phyloP scores from a whole-genome alignment of 345 rosid species.

The Brassica nigra region DNA sequence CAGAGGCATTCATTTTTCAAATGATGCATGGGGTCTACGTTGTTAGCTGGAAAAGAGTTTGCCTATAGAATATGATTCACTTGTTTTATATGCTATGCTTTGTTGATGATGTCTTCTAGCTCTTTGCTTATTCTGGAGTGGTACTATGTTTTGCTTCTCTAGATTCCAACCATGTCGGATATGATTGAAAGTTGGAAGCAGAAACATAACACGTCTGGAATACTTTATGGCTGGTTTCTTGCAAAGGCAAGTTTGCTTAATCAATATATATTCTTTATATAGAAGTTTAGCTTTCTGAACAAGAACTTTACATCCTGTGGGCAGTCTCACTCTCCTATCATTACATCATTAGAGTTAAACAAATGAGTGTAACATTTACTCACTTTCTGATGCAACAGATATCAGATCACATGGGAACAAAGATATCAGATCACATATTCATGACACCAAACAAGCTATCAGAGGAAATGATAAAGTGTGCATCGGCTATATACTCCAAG shows the following conservation, averaged over 20 bases:
- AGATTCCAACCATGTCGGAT: conserved; percentile 90
- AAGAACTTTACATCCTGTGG: conserved; percentile 12
- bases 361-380: too few species aligned
- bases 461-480: conserved; percentile 91
- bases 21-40: conserved; percentile 8
- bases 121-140: conserved; percentile 7
- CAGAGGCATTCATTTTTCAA: conserved; percentile 1
- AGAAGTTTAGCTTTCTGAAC: conserved; percentile 5
- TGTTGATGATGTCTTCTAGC: too few species aligned
- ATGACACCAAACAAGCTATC: conserved; percentile 86
- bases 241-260: conserved; percentile 65
- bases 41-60: background rate
- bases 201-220: conserved; percentile 80
- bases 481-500: conserved; percentile 78
- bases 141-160: conserved; percentile 29
- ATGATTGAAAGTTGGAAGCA: conserved; percentile 96
- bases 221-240: conserved; percentile 94
- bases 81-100: conserved; percentile 20
- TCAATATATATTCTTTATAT: background rate
- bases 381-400: too few species aligned
- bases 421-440: conserved; percentile 77
- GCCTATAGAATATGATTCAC: background rate
- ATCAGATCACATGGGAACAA: conserved; percentile 82
- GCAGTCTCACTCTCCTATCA: too few species aligned
- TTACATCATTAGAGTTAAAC: too few species aligned